These are phyloP conservation scores for Coemansia guatemalensis DNA, from an alignment of 192 early-diverging fungal genomes.

Conservation along the genomic window DNA sequence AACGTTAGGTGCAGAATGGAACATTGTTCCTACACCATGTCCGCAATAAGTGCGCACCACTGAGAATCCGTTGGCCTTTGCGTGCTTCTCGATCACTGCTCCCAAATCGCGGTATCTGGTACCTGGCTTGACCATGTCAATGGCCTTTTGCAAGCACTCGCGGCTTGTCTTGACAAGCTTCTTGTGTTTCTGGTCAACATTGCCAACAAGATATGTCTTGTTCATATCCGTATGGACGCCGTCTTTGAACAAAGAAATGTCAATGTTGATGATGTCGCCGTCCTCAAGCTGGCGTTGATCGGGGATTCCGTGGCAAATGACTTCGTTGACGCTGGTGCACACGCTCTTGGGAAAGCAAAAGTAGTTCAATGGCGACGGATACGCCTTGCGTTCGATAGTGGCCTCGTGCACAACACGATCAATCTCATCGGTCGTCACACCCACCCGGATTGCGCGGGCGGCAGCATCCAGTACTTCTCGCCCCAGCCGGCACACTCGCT, in stretches of 20 bases:
- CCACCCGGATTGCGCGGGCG: constrained; percentile 72
- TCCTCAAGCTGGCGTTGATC: constrained; percentile 90
- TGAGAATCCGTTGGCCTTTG: constrained; percentile 80
- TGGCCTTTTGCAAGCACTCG: constrained; percentile 89
- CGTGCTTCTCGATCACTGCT: constrained; percentile 83
- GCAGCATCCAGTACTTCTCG: constrained; percentile 93
- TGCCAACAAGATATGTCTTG: constrained; percentile 89
- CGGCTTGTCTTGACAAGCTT: constrained; percentile 80
- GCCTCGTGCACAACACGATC: constrained; percentile 96
- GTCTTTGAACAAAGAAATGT: constrained; percentile 84
- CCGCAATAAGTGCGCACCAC: constrained; percentile 92
- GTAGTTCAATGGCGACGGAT: constrained; percentile 98
- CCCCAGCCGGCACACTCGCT: constrained; percentile 71
- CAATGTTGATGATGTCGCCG: constrained; percentile 96
- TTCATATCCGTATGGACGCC: constrained; percentile 97
- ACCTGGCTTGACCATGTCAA: constrained; percentile 90
- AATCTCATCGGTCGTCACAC: constrained; percentile 94
- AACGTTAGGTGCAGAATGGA: constrained; percentile 89
- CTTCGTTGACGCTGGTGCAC: constrained; percentile 89
- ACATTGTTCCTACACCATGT: constrained; percentile 85
- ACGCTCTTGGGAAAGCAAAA: constrained; percentile 93
- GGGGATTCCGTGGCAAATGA: constrained; percentile 98
- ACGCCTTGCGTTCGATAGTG: constrained; percentile 83
- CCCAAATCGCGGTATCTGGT: constrained; percentile 91
- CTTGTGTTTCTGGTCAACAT: constrained; percentile 71